Base-by-base conservation (phyloP, 1,139 yeast genomes). In the Kodamaea suecica region DNA sequence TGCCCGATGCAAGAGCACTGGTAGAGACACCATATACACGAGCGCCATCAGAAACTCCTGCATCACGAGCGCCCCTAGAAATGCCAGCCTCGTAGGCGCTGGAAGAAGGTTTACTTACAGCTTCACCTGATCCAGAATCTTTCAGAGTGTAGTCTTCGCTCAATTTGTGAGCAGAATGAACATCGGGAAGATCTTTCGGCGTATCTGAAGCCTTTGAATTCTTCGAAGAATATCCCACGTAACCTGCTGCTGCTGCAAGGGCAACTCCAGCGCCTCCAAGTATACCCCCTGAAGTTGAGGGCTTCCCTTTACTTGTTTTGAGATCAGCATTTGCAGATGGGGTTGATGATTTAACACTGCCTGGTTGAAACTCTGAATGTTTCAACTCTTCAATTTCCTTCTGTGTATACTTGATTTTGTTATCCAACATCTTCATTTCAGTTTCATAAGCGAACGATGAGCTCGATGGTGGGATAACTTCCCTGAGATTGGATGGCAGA, bases 341-440 rank as follows among this genome's bases (percentile, higher is more conserved):
- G 21, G 6, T 19, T 19, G 21, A 19, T 19, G 21, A 19, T n/a
- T n/a, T n/a, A n/a, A n/a, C n/a, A n/a, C n/a, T n/a, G n/a, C n/a
- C n/a, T n/a, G n/a, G n/a, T n/a, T n/a, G n/a, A n/a, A n/a, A n/a
- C n/a, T 12, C 29, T 11, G 17, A 15, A 26, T 23, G 19, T 23
- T 47, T 41, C 40, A 55, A 47, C n/a, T 40, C 38, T 11, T 56
- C 57, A 17, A 57, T 49, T 37, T 56, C 58, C n/a, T 42, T 37
- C 39, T 57, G 56, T n/a, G 63, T 57, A 14, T 42, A 39, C 28
- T 45, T 50, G 23, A 57, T 55, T 35, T 56, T 52, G 23, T 45
- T 36, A 41, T 57, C 57, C 35, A 57, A 49, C 30, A 47, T 48
- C 32, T 43, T 39, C 33, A 56, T 38, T 35, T 58, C 58, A 8